Evolutionary conservation across 2,329 filamentous ascomycete genomes (phyloP), one percentile per base, ranked within the genome.

Genomic region (Pseudopyrenochaeta lycopersici): DNA sequence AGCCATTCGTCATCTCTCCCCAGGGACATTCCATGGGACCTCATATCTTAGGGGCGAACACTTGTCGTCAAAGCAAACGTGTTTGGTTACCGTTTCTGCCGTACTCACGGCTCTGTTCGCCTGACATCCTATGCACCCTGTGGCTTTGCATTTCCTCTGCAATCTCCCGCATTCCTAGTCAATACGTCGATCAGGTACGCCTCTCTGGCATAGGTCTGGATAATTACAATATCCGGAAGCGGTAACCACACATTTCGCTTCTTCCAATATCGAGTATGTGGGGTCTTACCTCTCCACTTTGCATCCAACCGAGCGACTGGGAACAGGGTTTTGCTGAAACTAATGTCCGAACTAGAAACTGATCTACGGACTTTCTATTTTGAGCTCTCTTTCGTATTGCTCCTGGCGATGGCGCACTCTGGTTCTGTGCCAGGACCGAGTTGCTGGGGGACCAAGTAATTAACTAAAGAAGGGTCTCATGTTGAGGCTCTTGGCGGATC

Each of bases 251-350:
- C 49, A 49, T 52, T 39, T 53, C 31, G 46, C 47, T 17, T 46
- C 53, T 58, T 54, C n/a, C 64, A 49, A 56, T 42, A 58, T 60
- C 55, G 63, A 64, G 66, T 60, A 46, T 51, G 62, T 64, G 60
- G 63, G 58, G 58, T 55, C 64, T 55, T 46, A 51, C 45, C 46
- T 44, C 51, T 49, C 54, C 23, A 58, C 21, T 11, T 46, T 69
- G 58, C 64, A 62, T 62, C 54, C 66, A 68, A 63, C 67, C 68
- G 65, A 66, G 53, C 48, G 53, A 56, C 64, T 52, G 61, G 69
- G 65, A 27, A 68, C 61, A 61, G 46, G 62, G 49, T 56, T 46
- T 53, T 49, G 42, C 50, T 49, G 44, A 41, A 48, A 43, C 53
- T 48, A 61, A 51, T 52, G 15, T 58, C 57, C 54, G 49, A 65